phyloP scores from a whole-genome alignment of 2,329 filamentous ascomycete genomes.

The Polytolypa hystricis region DNA sequence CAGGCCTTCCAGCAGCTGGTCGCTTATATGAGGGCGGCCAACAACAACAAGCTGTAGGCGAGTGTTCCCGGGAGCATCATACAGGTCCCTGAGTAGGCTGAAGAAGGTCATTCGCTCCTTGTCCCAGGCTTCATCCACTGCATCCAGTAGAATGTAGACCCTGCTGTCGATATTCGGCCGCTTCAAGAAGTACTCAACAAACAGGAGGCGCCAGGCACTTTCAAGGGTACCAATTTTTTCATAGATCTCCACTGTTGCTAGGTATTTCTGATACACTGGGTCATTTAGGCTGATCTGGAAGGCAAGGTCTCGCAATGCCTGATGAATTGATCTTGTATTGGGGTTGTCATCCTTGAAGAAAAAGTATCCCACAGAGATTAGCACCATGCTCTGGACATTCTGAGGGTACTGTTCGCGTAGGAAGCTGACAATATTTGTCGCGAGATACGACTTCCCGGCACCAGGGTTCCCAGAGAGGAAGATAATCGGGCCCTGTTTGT shows the following conservation, averaged over 20 bases:
- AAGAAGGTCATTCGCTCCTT: slow-evolving; percentile 30
- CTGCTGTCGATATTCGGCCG: slow-evolving; percentile 21
- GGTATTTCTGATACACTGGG: slow-evolving; percentile 34
- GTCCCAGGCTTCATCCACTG: slow-evolving; percentile 36
- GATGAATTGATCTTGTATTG: slow-evolving; percentile 35
- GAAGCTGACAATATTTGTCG: slow-evolving; percentile 32
- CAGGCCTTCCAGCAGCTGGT: slow-evolving; percentile 26
- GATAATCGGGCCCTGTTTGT: too few species aligned
- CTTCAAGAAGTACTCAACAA: slow-evolving; percentile 29
- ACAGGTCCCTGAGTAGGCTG: slow-evolving; percentile 22
- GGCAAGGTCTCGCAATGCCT: slow-evolving; percentile 37
- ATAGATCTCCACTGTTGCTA: slow-evolving; percentile 25
- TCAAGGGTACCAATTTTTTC: slow-evolving; percentile 35
- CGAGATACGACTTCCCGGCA: slow-evolving; percentile 38
- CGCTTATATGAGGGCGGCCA: slow-evolving; percentile 34
- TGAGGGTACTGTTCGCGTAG: slow-evolving; percentile 27
- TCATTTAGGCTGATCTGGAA: slow-evolving; percentile 39
- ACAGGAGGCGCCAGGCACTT: slow-evolving; percentile 34
- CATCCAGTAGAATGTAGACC: slow-evolving; percentile 38
- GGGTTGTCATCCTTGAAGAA: slow-evolving; percentile 41
- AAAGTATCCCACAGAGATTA: slow-evolving; percentile 34
- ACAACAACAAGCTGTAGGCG: slow-evolving; percentile 29
- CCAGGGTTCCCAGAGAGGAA: slow-evolving; percentile 38
- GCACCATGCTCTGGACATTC: slow-evolving; percentile 9
- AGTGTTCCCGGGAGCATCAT: slow-evolving; percentile 11